Evolutionary conservation across 129 eudicot genomes (phyloP), one percentile per base, ranked within the genome.

Genomic region (Helianthus tuberosus): DNA sequence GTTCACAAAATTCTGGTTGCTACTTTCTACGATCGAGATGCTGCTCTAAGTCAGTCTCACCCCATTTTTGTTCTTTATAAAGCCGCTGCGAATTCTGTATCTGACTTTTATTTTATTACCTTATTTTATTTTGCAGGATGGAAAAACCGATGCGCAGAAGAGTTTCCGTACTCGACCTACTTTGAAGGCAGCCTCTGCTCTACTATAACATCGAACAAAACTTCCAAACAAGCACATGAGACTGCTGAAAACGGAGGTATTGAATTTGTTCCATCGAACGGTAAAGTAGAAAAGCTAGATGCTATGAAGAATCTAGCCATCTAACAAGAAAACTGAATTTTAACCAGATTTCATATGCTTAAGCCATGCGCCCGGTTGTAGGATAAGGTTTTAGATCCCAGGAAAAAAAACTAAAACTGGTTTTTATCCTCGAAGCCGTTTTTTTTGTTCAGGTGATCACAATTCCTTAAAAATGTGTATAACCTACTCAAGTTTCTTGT

Each of bases 141-240:
- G 99, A 94, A 89, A 71, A 79, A 68, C 57, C 81, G 80, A 38
- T 91, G 97, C 53, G 89, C 90, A 12, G 92, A 91, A 82, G 87
- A 85, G 78, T 94, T 94, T 67, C 99, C 94, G 13, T 84, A 81
- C 84, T 91, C 99, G 0, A 83, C 89, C 51, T 91, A 88, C 78
- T 91, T 94, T 53, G 96, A 86, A 81, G 99, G 99, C 52, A 72
- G 71, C 38, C 83, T 47, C 15, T 80, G 94, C 84, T 91, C 97
- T 20, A 20, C 23, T 20, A 20, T 20, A 20, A 20, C 23, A 32
- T 39, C 86, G 27, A 72, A 72, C 15, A 64, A 64, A 29, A 12
- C 73, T 76, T 50, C 54, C 51, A 64, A 77, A 75, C 79, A 82
- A 72, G 66, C 16, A 32, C 59, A 63, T 20, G 69, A 16, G 57